Evolutionary conservation across 805 yeast species (phyloP), one percentile per base, ranked within the genome.

Genomic region (Saccharomyces paradoxus): DNA sequence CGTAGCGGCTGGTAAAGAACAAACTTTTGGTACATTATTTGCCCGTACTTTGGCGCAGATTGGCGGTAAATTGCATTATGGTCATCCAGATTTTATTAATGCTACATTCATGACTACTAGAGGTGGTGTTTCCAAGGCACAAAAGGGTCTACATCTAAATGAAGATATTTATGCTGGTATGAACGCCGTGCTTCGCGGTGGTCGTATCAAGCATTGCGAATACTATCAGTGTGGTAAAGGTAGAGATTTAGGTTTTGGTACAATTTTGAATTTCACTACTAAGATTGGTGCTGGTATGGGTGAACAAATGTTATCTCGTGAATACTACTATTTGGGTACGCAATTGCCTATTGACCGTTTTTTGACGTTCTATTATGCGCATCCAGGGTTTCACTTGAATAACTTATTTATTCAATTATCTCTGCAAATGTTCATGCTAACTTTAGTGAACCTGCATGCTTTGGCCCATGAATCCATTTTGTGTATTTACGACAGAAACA

Each of bases 261-360:
- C 97, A 0, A 89, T 91, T 64, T 76, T 91, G 62, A 92, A 91
- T 67, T 91, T 91, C 75, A 92, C 97, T 0, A 86, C 96, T 1
- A 91, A 91, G 73, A 91, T 91, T 70, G 98, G 97, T n/a, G 94
- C 96, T 50, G 98, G 98, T 56, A 91, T 91, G 98, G 98, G 98
- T 22, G 98, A 91, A 70, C 98, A 91, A 69, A 81, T 90, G 73
- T 72, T 92, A 41, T 89, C 96, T 6, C 80, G 98, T 66, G 98
- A 91, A 66, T 89, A 91, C 69, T 91, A 84, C 67, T 89, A 88
- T 68, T 71, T 91, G 58, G 97, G 98, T 4, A 89, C 96, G 2
- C 88, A 83, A 63, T 75, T 92, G 55, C 96, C 96, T 5, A 76
- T 90, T 49, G 97, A 91, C 68, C 74, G 97, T 52, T 90, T 91